Percentiles rank a stretch among this genome's conserved stretches.
Evolutionary conservation across 148 eudicot species (phyloP).

Genomic region (Nepenthes mirabilis): DNA sequence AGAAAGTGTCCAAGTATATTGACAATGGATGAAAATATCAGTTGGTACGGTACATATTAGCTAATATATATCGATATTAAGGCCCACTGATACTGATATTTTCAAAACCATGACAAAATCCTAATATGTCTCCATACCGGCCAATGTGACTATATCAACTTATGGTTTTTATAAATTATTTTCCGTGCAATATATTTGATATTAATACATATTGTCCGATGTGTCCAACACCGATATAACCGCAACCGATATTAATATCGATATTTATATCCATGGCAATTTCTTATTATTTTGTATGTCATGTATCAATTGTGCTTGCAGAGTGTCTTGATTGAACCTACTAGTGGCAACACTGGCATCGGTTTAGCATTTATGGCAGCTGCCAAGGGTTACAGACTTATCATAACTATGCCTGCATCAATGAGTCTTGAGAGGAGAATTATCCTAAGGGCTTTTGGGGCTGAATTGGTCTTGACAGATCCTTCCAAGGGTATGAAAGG

Average conservation of each 20-base stretch:
- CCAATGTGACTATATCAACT: no score
- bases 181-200: no score
- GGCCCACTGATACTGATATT: slow-evolving; percentile 1
- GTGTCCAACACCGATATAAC: no score
- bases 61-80: no score
- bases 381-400: slow-evolving; percentile 23
- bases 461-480: slow-evolving; percentile 18
- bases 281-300: not conserved
- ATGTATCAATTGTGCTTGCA: not conserved
- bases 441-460: slow-evolving; percentile 20
- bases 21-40: no score
- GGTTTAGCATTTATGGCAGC: slow-evolving; percentile 26
- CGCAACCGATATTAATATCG: no score
- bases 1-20: no score
- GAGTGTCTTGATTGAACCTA: slow-evolving; percentile 20
- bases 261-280: not conserved
- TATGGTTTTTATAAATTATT: no score
- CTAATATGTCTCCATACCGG: no score
- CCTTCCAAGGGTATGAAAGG: slow-evolving; percentile 52
- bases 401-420: slow-evolving; percentile 23
- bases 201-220: no score
- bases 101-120: not conserved
- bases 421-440: slow-evolving; percentile 27
- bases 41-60: no score
- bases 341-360: slow-evolving; percentile 26